These are phyloP conservation scores for Penicillium samsonianum DNA, from an alignment of 495 filamentous ascomycete genomes.

Conservation along the genomic window DNA sequence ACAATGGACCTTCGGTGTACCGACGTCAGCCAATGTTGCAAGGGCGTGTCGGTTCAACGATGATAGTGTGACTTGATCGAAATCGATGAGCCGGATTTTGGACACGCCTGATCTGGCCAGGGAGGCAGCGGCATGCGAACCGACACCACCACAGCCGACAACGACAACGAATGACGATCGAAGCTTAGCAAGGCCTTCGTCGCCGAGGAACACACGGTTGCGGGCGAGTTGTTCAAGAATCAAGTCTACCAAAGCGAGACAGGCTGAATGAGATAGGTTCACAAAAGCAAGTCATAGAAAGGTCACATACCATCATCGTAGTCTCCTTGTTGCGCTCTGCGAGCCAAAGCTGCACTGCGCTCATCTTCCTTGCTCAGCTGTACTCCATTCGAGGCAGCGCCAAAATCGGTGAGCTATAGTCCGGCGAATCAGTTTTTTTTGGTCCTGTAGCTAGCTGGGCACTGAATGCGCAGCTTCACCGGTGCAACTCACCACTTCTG, in stretches of 20 bases:
- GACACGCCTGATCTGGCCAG: conserved; percentile 87
- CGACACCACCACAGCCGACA: conserved; percentile 92
- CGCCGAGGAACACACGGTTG: conserved; percentile 87
- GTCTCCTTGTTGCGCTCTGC: conserved; percentile 79
- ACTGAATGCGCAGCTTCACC: background rate
- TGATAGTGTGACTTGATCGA: conserved; percentile 94
- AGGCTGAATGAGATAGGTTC: conserved; percentile 18
- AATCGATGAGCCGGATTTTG: conserved; percentile 88
- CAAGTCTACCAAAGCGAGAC: conserved; percentile 56
- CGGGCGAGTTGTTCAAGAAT: conserved; percentile 95
- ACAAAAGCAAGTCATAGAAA: background rate
- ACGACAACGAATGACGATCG: conserved; percentile 82
- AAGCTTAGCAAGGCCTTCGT: conserved; percentile 75
- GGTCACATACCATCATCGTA: conserved; percentile 76
- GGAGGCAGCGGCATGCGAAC: conserved; percentile 84
- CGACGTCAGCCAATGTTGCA: conserved; percentile 90
- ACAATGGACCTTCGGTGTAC: conserved; percentile 89
- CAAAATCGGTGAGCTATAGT: conserved; percentile 72
- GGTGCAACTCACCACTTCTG: conserved; percentile 36
- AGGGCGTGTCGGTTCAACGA: conserved; percentile 94
- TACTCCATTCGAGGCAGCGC: conserved; percentile 58
- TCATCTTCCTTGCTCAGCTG: conserved; percentile 72
- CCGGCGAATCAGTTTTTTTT: conserved; percentile 8
- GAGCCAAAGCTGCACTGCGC: conserved; percentile 71
- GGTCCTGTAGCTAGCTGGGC: background rate